Evolutionary conservation across 768 basidiomycete species (phyloP).

Genomic region (Chalciporus sphaerocephalus): DNA sequence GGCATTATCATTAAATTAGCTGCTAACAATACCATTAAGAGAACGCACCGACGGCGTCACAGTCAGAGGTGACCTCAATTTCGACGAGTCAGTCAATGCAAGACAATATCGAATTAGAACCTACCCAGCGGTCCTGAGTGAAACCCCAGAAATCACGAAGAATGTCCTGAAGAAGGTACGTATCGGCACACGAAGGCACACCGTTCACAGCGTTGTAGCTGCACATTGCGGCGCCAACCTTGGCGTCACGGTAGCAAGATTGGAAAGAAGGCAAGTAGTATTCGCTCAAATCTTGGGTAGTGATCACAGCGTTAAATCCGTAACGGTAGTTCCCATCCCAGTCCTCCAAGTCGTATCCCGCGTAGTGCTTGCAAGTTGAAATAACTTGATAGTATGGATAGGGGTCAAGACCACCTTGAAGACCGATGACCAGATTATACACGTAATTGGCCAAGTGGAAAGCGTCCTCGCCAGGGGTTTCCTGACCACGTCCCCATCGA

Average conservation of each 20-base stretch:
- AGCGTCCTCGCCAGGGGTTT: conserved; percentile 60
- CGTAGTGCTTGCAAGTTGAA: conserved; percentile 59
- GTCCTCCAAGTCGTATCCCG: conserved; percentile 54
- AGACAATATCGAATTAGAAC: neutral
- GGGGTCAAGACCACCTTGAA: conserved; percentile 57
- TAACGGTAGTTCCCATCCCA: conserved; percentile 50
- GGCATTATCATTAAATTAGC: neutral
- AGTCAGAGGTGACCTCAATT: conserved; percentile 41
- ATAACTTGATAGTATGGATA: conserved; percentile 46
- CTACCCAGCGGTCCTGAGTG: conserved; percentile 48
- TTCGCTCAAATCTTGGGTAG: conserved; percentile 51
- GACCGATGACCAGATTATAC: conserved; percentile 47
- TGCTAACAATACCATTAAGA: neutral
- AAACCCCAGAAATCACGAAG: conserved; percentile 51
- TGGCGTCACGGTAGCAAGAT: conserved; percentile 56
- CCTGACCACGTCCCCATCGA: conserved; percentile 59
- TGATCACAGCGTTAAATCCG: conserved; percentile 51
- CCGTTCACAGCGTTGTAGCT: conserved; percentile 62
- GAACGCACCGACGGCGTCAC: conserved; percentile 39
- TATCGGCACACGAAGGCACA: conserved; percentile 50
- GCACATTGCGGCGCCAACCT: conserved; percentile 59
- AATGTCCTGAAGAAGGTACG: conserved; percentile 49
- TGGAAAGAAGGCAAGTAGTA: conserved; percentile 56
- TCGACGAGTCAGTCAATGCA: neutral
- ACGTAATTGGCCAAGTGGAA: conserved; percentile 52